phyloP scores from a whole-genome alignment of 1,284 basidiomycete species.

The Marasmius oreades region DNA sequence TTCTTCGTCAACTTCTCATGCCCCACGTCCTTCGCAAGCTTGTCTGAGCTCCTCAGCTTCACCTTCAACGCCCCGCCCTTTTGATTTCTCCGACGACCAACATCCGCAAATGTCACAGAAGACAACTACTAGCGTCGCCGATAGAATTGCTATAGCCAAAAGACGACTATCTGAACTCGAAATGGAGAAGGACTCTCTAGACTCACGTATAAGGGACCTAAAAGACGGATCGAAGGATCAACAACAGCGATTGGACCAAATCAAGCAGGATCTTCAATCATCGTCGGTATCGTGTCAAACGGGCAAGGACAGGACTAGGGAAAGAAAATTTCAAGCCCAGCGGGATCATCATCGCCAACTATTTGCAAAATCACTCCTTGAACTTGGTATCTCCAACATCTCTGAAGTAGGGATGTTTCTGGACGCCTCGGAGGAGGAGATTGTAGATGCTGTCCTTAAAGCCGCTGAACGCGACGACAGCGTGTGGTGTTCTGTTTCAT shows the following conservation, averaged over 20 bases:
- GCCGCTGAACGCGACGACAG: conserved; percentile 25
- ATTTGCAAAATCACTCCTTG: neutral
- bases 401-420: neutral
- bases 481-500: conserved; percentile 30
- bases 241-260: neutral
- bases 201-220: neutral
- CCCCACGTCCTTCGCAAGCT: neutral
- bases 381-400: neutral
- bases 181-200: neutral
- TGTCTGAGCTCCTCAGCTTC: neutral
- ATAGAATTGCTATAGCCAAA: neutral
- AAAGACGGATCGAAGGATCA: neutral
- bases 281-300: neutral
- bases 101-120: neutral
- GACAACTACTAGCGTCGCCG: neutral
- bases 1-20: neutral
- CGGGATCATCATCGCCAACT: neutral
- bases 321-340: neutral
- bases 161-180: neutral
- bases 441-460: conserved; percentile 32
- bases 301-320: neutral
- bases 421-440: conserved; percentile 24
- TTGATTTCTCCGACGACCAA: neutral
- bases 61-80: neutral
- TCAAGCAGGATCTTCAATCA: neutral